Evolutionary conservation across 257 asterid species (phyloP).

Genomic region (Primulina eburnea): DNA sequence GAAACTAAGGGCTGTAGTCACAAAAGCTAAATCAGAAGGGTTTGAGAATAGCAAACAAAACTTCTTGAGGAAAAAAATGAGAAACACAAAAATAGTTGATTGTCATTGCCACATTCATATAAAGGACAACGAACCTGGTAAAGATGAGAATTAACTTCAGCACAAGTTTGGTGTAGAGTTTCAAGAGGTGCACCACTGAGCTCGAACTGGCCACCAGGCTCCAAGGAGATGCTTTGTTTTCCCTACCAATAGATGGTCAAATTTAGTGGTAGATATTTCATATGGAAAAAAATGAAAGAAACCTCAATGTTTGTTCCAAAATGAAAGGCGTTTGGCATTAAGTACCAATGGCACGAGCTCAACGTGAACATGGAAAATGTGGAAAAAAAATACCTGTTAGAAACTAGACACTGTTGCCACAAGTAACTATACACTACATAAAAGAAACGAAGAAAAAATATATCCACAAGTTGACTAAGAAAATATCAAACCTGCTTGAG

Average conservation of each 20-base stretch:
- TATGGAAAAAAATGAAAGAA: background rate
- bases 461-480: background rate
- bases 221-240: constrained; percentile 91
- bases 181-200: constrained; percentile 98
- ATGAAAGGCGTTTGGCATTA: constrained; percentile 2
- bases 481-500: constrained; percentile 66
- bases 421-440: background rate
- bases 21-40: constrained; percentile 13
- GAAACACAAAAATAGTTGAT: constrained; percentile 14
- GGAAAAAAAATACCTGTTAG: background rate
- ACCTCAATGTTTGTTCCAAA: constrained; percentile 3
- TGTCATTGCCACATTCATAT: constrained; percentile 24
- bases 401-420: constrained; percentile 6
- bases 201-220: constrained; percentile 99
- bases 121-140: constrained; percentile 59
- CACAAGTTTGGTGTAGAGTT: constrained; percentile 75
- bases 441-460: constrained; percentile 11
- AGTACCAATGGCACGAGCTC: background rate
- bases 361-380: background rate
- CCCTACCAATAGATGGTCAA: constrained; percentile 43
- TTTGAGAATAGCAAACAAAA: background rate
- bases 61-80: constrained; percentile 11
- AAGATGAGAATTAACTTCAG: constrained; percentile 98
- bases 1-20: background rate
- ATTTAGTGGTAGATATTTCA: constrained; percentile 9